Evolutionary conservation across 352 stramenopile genomes (phyloP), one percentile per base, ranked within the genome.

Genomic region (Thalassiosira delicatula): DNA sequence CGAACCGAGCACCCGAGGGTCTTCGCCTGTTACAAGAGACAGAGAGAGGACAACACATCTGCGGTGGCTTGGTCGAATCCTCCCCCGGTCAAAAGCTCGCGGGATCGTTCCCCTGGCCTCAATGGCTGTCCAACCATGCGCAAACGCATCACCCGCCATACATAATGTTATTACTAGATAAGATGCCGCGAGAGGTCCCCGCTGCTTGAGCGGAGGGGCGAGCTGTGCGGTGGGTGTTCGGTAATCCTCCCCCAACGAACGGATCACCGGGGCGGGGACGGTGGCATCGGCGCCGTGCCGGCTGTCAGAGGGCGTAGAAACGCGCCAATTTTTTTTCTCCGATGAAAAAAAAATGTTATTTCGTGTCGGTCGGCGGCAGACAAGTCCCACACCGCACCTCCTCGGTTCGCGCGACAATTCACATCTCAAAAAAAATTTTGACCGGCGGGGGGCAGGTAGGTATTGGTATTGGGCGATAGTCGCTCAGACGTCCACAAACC

Each of bases 391-490:
- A 7, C 19, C n/a, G 2, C 51, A 21, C 33, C 23, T 4, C 54
- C 25, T 42, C 11, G 8, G 19, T 27, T 21, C 23, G 54, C 11
- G 27, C 27, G 46, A 56, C 46, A 57, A n/a, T 21, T 21, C 46
- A n/a, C 46, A 57, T n/a, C 19, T 21, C 7, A 57, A 57, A 57
- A 57, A 57, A 57, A 57, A 57, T 57, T n/a, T n/a, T n/a, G n/a
- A n/a, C n/a, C 46, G 46, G 27, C n/a, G n/a, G n/a, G 46, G n/a
- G 9, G 27, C 7, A 23, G 46, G 9, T n/a, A 12, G 9, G 46
- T 57, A 57, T 57, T 57, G 4, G 27, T 4, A 57, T 21, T 27
- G 46, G 7, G 9, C n/a, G 46, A 57, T 23, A n/a, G 27, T n/a
- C n/a, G n/a, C n/a, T n/a, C n/a, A n/a, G n/a, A n/a, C n/a, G n/a